Conservation (phyloP, 345 rosid genomes). For the Salix koriyanagi region DNA sequence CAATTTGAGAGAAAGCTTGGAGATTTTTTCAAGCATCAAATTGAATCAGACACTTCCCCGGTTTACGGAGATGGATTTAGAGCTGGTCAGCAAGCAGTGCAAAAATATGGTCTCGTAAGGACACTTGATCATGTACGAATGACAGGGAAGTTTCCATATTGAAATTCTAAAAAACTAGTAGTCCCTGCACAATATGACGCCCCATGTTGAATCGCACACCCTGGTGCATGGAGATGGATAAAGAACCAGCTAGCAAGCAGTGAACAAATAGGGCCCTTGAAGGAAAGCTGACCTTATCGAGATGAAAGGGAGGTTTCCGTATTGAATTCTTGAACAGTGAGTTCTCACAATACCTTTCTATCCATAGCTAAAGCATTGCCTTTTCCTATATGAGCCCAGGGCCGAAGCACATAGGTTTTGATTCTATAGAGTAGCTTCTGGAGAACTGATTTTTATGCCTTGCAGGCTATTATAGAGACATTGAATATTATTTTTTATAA, state of each 20-base stretch:
- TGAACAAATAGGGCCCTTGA: conserved; percentile 54
- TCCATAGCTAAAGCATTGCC: background rate
- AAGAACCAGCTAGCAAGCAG: conserved; percentile 68
- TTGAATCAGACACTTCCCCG: conserved; percentile 77
- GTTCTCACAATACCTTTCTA: conserved; percentile 1
- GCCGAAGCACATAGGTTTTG: conserved; percentile 12
- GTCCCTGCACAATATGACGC: background rate
- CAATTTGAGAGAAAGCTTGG: conserved; percentile 92
- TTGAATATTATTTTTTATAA: conserved; percentile 5
- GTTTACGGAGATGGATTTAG: conserved; percentile 95
- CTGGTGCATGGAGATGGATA: conserved; percentile 84
- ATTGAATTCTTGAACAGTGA: conserved; percentile 22
- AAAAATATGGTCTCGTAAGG: conserved; percentile 57
- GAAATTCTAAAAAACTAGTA: conserved; percentile 15
- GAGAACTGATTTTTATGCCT: conserved; percentile 2
- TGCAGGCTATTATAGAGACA: background rate
- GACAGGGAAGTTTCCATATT: conserved; percentile 80
- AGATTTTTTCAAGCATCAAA: conserved; percentile 83
- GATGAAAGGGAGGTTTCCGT: conserved; percentile 71
- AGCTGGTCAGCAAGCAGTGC: conserved; percentile 72
- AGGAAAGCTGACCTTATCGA: conserved; percentile 72
- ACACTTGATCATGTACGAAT: conserved; percentile 80
- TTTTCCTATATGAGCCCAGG: background rate
- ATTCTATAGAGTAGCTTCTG: background rate
- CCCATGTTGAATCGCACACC: conserved; percentile 82